These are phyloP conservation scores for Neoconidiobolus thromboides DNA, from an alignment of 371 early-diverging fungal species.

Conservation along the genomic window DNA sequence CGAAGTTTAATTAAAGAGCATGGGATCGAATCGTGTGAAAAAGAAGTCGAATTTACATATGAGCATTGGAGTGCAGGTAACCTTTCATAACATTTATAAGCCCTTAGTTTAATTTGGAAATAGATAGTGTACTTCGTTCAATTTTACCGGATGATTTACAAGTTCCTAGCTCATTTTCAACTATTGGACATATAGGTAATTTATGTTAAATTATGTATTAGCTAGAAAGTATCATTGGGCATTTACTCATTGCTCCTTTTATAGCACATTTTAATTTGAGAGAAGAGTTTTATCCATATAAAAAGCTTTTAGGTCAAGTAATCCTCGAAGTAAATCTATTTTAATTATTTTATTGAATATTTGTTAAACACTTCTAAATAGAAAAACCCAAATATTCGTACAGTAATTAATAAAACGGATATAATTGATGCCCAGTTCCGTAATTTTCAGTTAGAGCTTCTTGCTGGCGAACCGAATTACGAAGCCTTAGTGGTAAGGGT, in stretches of 20 bases:
- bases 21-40: constrained; percentile 21
- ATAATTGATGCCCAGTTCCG: constrained; percentile 90
- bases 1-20: constrained; percentile 25
- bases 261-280: constrained; percentile 88
- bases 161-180: constrained; percentile 77
- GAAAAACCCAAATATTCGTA: constrained; percentile 77
- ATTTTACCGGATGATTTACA: constrained; percentile 68
- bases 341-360: neutral
- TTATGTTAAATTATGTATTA: neutral
- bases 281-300: constrained; percentile 76
- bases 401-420: constrained; percentile 91
- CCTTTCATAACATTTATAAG: neutral
- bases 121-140: constrained; percentile 75
- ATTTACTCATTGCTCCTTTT: neutral
- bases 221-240: neutral
- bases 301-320: constrained; percentile 76
- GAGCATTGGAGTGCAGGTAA: constrained; percentile 60
- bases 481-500: no score
- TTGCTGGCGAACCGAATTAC: constrained; percentile 46
- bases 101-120: neutral
- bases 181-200: constrained; percentile 87
- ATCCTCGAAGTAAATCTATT: constrained; percentile 59
- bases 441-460: constrained; percentile 89
- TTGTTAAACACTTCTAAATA: constrained; percentile 10
- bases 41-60: constrained; percentile 41